Conservation (phyloP, 169 alveolate genomes). For the Eimeria sp. region DNA sequence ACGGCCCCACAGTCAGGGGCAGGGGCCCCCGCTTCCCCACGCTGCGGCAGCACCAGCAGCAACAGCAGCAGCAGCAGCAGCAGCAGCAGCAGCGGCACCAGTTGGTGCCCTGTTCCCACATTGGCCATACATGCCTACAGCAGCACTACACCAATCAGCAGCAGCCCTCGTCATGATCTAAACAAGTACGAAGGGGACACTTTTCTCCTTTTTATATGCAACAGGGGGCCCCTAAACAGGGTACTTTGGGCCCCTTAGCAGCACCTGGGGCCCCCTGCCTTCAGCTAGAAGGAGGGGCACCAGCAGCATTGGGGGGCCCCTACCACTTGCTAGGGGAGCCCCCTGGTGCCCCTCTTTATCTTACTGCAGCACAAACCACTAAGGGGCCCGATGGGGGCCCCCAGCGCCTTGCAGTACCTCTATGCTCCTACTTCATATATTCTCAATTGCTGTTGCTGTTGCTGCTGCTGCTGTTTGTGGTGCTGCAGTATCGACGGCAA, state of each 20-base stretch:
- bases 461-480: conserved; percentile 19
- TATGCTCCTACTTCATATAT: background rate
- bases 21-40: background rate
- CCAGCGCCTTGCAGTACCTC: background rate
- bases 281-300: too few relatives aligned
- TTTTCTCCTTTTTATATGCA: background rate
- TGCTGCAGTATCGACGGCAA: conserved; percentile 30
- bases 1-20: background rate
- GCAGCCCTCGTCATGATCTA: conserved; percentile 6
- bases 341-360: background rate
- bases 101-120: background rate
- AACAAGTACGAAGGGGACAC: background rate
- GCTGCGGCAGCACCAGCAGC: background rate
- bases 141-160: background rate
- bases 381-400: background rate
- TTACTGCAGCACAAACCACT: background rate
- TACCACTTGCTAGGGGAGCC: background rate
- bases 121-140: background rate
- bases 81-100: too few relatives aligned
- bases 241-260: background rate
- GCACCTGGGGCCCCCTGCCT: too few relatives aligned
- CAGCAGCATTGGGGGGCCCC: too few relatives aligned
- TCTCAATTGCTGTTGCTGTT: background rate
- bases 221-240: background rate
- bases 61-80: background rate